Conservation (phyloP, 441 rosid species). For the Erodium trifolium region DNA sequence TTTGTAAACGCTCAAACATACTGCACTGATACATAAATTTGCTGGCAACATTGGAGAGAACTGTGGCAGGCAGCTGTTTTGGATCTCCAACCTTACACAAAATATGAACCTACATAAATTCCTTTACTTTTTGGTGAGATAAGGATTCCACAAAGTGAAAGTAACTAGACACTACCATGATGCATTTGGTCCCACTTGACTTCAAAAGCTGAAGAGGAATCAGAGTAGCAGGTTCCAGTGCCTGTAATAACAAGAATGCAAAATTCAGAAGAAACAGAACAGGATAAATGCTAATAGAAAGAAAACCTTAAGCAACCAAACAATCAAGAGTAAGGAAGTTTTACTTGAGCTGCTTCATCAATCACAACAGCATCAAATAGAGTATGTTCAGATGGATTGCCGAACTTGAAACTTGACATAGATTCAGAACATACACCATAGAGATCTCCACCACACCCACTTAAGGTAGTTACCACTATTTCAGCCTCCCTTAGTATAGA, state of each 20-base stretch:
- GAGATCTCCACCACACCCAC: conserved; percentile 99
- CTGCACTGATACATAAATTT: conserved; percentile 84
- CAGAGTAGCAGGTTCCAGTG: conserved; percentile 96
- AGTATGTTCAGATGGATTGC: conserved; percentile 66
- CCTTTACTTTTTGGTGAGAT: conserved; percentile 3
- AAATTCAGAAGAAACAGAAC: conserved; percentile 19
- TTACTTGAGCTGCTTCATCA: conserved; percentile 99
- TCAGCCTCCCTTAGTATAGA: conserved; percentile 87
- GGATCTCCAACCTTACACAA: conserved; percentile 91
- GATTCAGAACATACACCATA: conserved; percentile 90
- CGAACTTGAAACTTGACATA: conserved; percentile 56
- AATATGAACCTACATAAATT: conserved; percentile 18
- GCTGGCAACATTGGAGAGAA: conserved; percentile 92
- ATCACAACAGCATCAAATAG: conserved; percentile 92
- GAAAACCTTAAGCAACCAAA: conserved; percentile 19
- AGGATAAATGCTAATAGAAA: conserved; percentile 12
- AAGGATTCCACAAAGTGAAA: conserved; percentile 6
- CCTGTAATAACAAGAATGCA: conserved; percentile 42
- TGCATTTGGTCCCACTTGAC: conserved; percentile 76
- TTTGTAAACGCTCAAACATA: conserved; percentile 99
- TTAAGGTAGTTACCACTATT: conserved; percentile 82
- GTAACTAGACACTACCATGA: conserved; percentile 61
- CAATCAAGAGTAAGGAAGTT: conserved; percentile 16
- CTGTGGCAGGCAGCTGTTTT: conserved; percentile 99
- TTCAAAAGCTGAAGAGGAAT: conserved; percentile 95